A percentile compares a stretch with the other conserved stretches of the same genome.
These are phyloP conservation scores for Sporisorium reilianum DNA, from an alignment of 1,284 basidiomycete species.

Conservation along the genomic window DNA sequence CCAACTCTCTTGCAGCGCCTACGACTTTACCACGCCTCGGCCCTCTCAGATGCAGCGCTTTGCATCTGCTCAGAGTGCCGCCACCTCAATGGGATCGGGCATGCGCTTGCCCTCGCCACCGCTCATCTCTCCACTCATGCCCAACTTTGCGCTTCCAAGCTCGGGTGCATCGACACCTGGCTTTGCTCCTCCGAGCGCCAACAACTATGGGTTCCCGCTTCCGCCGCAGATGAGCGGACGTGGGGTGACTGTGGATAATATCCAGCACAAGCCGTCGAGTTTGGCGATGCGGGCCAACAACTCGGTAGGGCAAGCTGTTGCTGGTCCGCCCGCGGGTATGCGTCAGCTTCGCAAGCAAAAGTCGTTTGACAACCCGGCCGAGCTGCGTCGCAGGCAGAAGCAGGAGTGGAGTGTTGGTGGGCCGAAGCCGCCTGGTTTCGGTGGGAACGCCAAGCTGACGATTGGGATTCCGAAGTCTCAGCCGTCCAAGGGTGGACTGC, in stretches of 20 bases:
- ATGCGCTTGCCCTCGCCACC: constrained; percentile 44
- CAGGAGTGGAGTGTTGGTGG: constrained; percentile 44
- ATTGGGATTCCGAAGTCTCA: constrained; percentile 37
- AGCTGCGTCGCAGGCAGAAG: constrained; percentile 46
- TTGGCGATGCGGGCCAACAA: constrained; percentile 5
- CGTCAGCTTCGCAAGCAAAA: constrained; percentile 49
- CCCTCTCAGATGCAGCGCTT: constrained; percentile 49
- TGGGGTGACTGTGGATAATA: constrained; percentile 33
- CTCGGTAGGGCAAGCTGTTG: background rate
- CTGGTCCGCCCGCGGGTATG: constrained; percentile 8
- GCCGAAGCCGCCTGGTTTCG: constrained; percentile 34
- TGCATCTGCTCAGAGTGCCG: constrained; percentile 24
- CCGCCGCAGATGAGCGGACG: constrained; percentile 13
- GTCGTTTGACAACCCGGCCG: constrained; percentile 48
- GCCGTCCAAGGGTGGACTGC: constrained; percentile 9
- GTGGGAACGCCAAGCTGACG: constrained; percentile 24
- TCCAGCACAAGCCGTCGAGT: constrained; percentile 37
- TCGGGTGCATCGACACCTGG: constrained; percentile 34
- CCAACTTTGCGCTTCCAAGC: constrained; percentile 32
- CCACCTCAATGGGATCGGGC: constrained; percentile 2
- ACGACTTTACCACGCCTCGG: constrained; percentile 41
- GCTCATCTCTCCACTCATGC: constrained; percentile 39
- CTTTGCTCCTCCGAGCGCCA: constrained; percentile 11
- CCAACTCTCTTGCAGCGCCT: constrained; percentile 22
- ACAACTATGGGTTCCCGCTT: constrained; percentile 23